Base-by-base conservation (phyloP, 2,329 filamentous ascomycete species). In the Cadophora malorum region DNA sequence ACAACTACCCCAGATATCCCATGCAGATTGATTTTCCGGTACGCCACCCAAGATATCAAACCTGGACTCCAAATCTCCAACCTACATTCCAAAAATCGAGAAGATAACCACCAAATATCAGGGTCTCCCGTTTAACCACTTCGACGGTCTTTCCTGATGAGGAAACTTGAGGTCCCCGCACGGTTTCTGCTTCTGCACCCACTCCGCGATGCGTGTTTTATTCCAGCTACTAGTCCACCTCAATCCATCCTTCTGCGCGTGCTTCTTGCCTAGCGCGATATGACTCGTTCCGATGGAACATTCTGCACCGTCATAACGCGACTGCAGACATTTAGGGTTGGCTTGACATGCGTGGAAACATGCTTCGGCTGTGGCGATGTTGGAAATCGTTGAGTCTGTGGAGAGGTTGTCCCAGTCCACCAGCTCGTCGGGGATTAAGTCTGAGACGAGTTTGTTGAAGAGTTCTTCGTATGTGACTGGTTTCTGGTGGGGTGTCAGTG, bases 361-460 rank as follows among this genome's bases (percentile, higher is more conserved):
- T 25, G 50, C 63, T 19, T 47, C 38, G 23, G 35, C 63, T 28
- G 63, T 58, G 23, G 50, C 52, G 21, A 64, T 56, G 35, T 58
- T 53, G 23, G 50, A 23, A 1, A 64, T 25, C 1, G 10, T 58
- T 6, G 5, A 35, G 63, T 58, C 63, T n/a, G 58, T 64, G 35
- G 63, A 64, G 8, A 82, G 71, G 72, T 87, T 87, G 74, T 86
- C 83, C 85, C 85, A 87, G 21, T 66, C 35, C 4, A n/a, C 47
- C 8, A 31, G 33, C 5, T 62, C 19, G 19, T 35, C 21, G 41
- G 79, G 76, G 67, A 86, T 77, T 28, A 80, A 79, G 2, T 79
- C 80, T 0, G 75, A 77, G 66, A 86, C 80, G 66, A 86, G 80
- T 60, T 80, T 76, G 2, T 84, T 74, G 73, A 85, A 87, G 50